These are phyloP conservation scores for Spathaspora hagerdaliae DNA, from an alignment of 805 yeast genomes.

Conservation along the genomic window DNA sequence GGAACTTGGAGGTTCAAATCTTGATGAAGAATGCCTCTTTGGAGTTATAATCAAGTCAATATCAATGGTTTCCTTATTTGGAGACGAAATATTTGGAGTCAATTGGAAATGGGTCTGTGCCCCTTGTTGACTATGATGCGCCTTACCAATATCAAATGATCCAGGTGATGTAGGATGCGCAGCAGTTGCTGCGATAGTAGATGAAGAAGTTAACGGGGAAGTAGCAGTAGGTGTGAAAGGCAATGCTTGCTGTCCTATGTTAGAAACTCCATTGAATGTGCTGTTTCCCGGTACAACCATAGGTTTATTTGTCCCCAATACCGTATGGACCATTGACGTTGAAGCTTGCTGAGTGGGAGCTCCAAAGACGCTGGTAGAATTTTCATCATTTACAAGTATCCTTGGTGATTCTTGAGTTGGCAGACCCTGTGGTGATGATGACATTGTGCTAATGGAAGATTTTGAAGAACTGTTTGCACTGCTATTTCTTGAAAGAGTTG, in stretches of 20 bases:
- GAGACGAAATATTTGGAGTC: constrained; percentile 44
- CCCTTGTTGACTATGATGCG: constrained; percentile 18
- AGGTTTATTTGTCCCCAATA: background rate
- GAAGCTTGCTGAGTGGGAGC: constrained; percentile 10
- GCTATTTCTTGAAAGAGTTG: constrained; percentile 26
- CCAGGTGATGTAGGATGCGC: constrained; percentile 1
- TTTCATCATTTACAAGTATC: constrained; percentile 15
- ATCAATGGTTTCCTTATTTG: constrained; percentile 63
- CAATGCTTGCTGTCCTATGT: background rate
- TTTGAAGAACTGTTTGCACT: constrained; percentile 20
- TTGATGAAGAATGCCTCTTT: constrained; percentile 85
- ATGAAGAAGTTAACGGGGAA: constrained; percentile 17
- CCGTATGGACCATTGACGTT: constrained; percentile 1
- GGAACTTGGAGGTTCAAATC: constrained; percentile 71
- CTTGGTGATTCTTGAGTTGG: constrained; percentile 19
- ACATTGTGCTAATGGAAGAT: constrained; percentile 9
- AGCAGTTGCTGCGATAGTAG: constrained; percentile 3
- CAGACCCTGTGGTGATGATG: constrained; percentile 13
- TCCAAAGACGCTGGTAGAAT: constrained; percentile 3
- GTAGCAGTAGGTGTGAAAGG: constrained; percentile 18
- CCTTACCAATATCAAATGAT: constrained; percentile 7
- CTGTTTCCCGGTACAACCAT: background rate
- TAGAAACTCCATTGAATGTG: background rate
- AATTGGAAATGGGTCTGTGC: constrained; percentile 16
- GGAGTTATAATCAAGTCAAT: constrained; percentile 77